phyloP scores from a whole-genome alignment of 1,139 yeast species.

The Yamadazyma dushanensis region DNA sequence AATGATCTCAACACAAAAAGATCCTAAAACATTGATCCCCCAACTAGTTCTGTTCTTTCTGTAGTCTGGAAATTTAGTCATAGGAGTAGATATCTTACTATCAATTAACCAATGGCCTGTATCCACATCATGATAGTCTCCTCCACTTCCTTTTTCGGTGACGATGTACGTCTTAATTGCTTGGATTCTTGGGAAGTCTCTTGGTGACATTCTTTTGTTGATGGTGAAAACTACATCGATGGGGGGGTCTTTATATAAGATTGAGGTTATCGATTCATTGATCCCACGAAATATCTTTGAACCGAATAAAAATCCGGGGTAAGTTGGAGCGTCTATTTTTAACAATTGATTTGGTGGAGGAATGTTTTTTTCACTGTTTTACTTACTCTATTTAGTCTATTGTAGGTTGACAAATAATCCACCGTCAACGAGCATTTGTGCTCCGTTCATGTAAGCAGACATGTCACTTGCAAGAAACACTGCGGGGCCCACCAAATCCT shows the following conservation, averaged over 20 bases:
- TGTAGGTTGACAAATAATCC: slow-evolving; percentile 47
- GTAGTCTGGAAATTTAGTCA: slow-evolving; percentile 47
- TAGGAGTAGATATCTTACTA: slow-evolving; percentile 45
- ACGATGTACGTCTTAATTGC: slow-evolving; percentile 41
- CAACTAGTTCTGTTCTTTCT: slow-evolving; percentile 43
- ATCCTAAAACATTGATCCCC: slow-evolving; percentile 53
- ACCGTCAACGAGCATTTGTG: slow-evolving; percentile 48
- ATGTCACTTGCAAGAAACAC: slow-evolving; percentile 47
- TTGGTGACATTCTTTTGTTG: slow-evolving; percentile 11
- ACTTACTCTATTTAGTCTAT: slow-evolving; percentile 16
- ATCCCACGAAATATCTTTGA: slow-evolving; percentile 5
- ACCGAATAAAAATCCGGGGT: slow-evolving; percentile 5
- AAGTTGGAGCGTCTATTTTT: too few relatives aligned
- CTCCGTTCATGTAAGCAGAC: slow-evolving; percentile 42
- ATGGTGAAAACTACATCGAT: background rate
- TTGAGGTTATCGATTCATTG: background rate
- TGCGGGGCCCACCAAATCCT: slow-evolving; percentile 50
- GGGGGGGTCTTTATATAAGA: slow-evolving; percentile 1
- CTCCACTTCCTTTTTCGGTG: slow-evolving; percentile 46
- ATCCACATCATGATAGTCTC: slow-evolving; percentile 50
- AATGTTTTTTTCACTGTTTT: background rate
- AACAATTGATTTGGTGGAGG: background rate
- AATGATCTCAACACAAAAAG: slow-evolving; percentile 48
- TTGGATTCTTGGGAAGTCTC: slow-evolving; percentile 41
- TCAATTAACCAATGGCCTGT: slow-evolving; percentile 51